Evolutionary conservation across 805 yeast genomes (phyloP), one percentile per base, ranked within the genome.

Genomic region (Candida pini): DNA sequence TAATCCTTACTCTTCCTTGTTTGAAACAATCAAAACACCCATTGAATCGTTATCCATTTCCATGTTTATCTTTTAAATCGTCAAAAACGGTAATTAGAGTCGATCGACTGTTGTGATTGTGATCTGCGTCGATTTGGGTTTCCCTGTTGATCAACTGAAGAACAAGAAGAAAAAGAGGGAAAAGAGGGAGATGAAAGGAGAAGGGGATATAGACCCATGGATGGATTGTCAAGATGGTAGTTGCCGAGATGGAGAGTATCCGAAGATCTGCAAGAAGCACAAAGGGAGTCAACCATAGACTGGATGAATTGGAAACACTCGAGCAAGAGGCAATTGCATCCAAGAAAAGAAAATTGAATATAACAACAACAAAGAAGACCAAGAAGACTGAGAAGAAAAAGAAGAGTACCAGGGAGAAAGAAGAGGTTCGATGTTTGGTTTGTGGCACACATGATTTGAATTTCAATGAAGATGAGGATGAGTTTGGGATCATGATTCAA

Each of bases 381-480:
- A 17, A 18, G 22, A 22, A 10, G 33, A 2, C 9, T n/a, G 9
- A 37, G 12, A 40, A 37, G 30, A 30, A 33, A 46, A 43, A 5
- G 53, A 58, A 12, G 61, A 51, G 29, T 63, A 63, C 18, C 9
- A 39, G 38, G 7, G 34, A 20, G n/a, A 64, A 60, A 18, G 81
- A 63, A 17, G 60, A 53, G 20, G 78, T 80, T 2, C 61, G 74
- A 18, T 81, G 89, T 53, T 54, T 66, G 1, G 77, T 73, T 0
- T 81, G 88, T 56, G 81, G 80, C 3, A 63, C 82, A 2, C 72
- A 66, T 15, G 74, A 73, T 36, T 67, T 59, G 13, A 78, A 75
- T 41, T 78, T 75, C 50, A 64, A 78, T 46, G 81, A 70, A 40
- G 78, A 68, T 0, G 68, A 66, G 4, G 84, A 77, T 40, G 54